Evolutionary conservation across 306 rosid genomes (phyloP).

Genomic region (Phaseolus lunatus): DNA sequence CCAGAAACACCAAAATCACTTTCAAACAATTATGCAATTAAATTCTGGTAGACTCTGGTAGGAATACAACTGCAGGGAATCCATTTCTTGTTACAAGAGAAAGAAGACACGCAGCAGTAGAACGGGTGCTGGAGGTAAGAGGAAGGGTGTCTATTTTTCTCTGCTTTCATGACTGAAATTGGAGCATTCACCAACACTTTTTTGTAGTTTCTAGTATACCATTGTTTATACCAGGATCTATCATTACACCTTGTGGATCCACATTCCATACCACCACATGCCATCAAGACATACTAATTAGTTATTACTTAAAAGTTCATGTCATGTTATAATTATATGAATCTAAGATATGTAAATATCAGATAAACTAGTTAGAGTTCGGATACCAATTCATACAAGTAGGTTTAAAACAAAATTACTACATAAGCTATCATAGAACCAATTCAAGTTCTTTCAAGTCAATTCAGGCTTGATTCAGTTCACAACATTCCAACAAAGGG

Average conservation of each 20-base stretch:
- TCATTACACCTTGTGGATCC: background rate
- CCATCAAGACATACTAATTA: background rate
- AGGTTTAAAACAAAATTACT: background rate
- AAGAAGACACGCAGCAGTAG: background rate
- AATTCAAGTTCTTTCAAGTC: background rate
- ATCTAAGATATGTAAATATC: slow-evolving; percentile 3
- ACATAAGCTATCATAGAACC: background rate
- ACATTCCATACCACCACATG: background rate
- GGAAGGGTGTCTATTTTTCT: background rate
- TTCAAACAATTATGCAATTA: slow-evolving; percentile 31
- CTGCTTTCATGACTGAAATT: background rate
- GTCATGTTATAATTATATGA: background rate
- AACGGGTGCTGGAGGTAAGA: background rate
- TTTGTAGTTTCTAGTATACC: background rate
- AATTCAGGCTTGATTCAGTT: background rate
- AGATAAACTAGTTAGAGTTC: background rate
- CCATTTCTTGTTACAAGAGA: background rate
- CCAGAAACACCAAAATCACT: slow-evolving; percentile 31
- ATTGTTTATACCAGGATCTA: too few relatives aligned
- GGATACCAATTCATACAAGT: background rate
- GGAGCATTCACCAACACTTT: background rate
- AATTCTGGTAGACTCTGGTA: background rate
- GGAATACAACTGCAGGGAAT: background rate
- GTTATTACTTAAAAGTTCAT: background rate
- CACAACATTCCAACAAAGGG: background rate